Evolutionary conservation across 2,329 filamentous ascomycete genomes (phyloP).

Genomic region (Fusarium foetens): DNA sequence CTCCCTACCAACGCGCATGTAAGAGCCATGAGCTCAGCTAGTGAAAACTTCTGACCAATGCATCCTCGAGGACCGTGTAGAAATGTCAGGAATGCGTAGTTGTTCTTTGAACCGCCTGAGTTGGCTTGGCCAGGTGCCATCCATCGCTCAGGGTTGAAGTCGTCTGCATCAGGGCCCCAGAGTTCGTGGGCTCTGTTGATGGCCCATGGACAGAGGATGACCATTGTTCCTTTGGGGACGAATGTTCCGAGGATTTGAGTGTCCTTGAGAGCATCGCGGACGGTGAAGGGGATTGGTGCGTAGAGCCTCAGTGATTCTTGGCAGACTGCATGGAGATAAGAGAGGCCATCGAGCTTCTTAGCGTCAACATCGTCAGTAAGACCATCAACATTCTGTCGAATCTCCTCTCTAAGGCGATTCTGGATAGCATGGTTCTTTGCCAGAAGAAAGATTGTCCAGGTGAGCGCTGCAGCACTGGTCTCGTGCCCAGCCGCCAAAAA

Average conservation of each 20-base stretch:
- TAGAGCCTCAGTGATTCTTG: conserved; percentile 56
- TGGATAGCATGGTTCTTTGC: conserved; percentile 51
- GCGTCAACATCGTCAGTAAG: conserved; percentile 41
- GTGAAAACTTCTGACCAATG: conserved; percentile 42
- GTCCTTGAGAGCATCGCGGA: conserved; percentile 48
- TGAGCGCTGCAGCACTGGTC: conserved; percentile 54
- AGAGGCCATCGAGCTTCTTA: conserved; percentile 49
- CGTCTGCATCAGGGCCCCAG: conserved; percentile 51
- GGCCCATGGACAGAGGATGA: conserved; percentile 48
- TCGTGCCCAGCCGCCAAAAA: conserved; percentile 52
- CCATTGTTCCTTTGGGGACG: conserved; percentile 51
- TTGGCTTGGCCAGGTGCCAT: conserved; percentile 45
- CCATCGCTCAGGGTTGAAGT: conserved; percentile 54
- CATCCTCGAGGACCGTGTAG: conserved; percentile 63
- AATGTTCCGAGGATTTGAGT: conserved; percentile 47
- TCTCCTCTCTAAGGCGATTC: conserved; percentile 51
- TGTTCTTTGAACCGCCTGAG: conserved; percentile 73
- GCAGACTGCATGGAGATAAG: conserved; percentile 55
- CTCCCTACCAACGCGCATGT: conserved; percentile 30
- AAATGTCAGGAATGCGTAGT: conserved; percentile 80
- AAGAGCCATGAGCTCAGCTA: conserved; percentile 36
- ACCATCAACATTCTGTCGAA: conserved; percentile 48
- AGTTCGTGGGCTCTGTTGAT: conserved; percentile 46
- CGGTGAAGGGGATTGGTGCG: conserved; percentile 49
- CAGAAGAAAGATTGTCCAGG: conserved; percentile 55